These are phyloP conservation scores for Leptoxyphium fumago DNA, from an alignment of 2,329 filamentous ascomycete species.

Conservation along the genomic window DNA sequence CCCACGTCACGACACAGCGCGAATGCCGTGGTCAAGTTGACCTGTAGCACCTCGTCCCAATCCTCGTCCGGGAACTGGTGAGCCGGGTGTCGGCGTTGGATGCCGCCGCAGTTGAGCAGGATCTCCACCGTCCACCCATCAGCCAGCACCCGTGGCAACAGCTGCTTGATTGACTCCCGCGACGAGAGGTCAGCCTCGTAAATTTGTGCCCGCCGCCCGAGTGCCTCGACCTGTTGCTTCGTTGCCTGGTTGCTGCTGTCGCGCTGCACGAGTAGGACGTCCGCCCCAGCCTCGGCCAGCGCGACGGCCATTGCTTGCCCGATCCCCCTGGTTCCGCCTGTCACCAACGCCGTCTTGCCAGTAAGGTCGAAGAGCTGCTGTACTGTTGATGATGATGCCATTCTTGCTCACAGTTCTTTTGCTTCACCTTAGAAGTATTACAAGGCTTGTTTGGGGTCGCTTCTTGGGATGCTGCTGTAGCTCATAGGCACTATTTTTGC, in stretches of 20 bases:
- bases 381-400: conserved; percentile 11
- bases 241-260: conserved; percentile 43
- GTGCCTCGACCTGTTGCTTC: conserved; percentile 44
- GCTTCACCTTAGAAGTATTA: too few species aligned
- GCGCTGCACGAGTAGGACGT: conserved; percentile 39
- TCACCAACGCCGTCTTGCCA: conserved; percentile 35
- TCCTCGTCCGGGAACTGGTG: conserved; percentile 62
- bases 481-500: too few species aligned
- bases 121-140: conserved; percentile 55
- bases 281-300: conserved; percentile 35
- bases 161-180: conserved; percentile 41
- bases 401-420: too few species aligned
- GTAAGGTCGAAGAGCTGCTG: conserved; percentile 34
- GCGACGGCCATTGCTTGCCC: conserved; percentile 37
- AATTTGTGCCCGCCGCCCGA: conserved; percentile 52
- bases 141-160: conserved; percentile 46
- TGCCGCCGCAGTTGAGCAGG: conserved; percentile 74
- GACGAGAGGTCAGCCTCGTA: conserved; percentile 57
- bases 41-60: conserved; percentile 70
- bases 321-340: conserved; percentile 36
- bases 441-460: too few species aligned
- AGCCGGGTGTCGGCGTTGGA: conserved; percentile 64
- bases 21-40: conserved; percentile 76
- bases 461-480: too few species aligned
- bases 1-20: conserved; percentile 62